These are phyloP conservation scores for Eucalyptus regnans DNA, from an alignment of 345 rosid genomes.

Conservation along the genomic window DNA sequence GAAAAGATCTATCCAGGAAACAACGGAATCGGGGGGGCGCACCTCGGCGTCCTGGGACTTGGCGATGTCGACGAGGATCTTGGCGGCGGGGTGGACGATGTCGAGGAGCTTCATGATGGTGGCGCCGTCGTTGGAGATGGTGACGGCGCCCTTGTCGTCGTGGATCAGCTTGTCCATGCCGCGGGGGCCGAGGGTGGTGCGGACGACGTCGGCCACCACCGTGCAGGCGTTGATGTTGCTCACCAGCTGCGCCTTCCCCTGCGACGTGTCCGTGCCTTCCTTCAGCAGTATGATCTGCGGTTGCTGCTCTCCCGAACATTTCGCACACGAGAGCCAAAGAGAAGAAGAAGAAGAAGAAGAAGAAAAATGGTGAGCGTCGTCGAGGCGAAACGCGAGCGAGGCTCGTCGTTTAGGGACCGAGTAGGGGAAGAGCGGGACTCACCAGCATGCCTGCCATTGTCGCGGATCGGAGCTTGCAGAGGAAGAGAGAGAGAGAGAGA, in stretches of 20 bases:
- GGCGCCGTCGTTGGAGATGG: conserved; percentile 98
- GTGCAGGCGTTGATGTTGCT: conserved; percentile 99
- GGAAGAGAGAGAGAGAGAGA: neutral
- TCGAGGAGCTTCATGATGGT: conserved; percentile 98
- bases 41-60: conserved; percentile 99
- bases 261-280: conserved; percentile 98
- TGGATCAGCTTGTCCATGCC: conserved; percentile 99
- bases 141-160: conserved; percentile 84
- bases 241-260: conserved; percentile 86
- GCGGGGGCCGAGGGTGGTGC: conserved; percentile 94
- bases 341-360: neutral
- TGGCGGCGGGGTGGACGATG: conserved; percentile 91
- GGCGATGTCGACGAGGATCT: conserved; percentile 99
- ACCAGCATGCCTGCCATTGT: conserved; percentile 26
- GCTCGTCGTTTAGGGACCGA: neutral
- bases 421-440: neutral
- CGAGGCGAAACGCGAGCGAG: neutral
- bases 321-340: neutral
- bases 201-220: conserved; percentile 75
- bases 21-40: neutral
- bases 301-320: conserved; percentile 50
- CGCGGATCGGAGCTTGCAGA: neutral
- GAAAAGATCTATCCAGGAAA: neutral
- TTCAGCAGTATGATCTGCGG: conserved; percentile 96
- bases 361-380: neutral